Base-by-base conservation (phyloP, 129 eudicot genomes). In the Lactuca sativa region DNA sequence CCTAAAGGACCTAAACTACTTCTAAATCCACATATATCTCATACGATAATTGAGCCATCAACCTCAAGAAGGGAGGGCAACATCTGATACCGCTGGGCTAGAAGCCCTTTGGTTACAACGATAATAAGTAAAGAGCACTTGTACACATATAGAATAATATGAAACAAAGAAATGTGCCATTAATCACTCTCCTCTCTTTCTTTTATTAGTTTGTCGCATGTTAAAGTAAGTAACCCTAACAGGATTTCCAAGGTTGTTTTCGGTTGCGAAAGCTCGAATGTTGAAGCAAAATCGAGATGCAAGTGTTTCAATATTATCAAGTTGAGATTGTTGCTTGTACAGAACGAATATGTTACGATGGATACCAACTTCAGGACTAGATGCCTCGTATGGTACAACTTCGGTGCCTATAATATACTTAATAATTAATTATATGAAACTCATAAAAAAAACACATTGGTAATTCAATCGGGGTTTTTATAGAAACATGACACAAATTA, bases 171-270 rank as follows among this genome's bases (percentile, higher is more conserved):
- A 7, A 7, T 40, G 44, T 7, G 44, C 9, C 44, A 7, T 40
- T 32, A 13, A 6, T 59, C 65, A 59, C 14, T 9, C 72, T 52
- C 38, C n/a, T n/a, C 2, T 31, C 72, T 49, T 51, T 59, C 61
- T 61, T 36, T 61, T 67, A 25, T 51, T 67, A 15, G 21, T 15
- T 11, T 32, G 14, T 37, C 48, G 61, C 37, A 59, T 15, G 16
- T 52, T 67, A 10, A 31, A 67, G 61, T 52, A 67, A 10, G 47
- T 41, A 14, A 67, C 1, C 10, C 30, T 38, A 8, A 67, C 72
- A 40, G 49, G 72, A 6, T 67, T 9, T 33, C 61, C 72, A 18
- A 67, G 72, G 72, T 67, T 67, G 41, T 67, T 58, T 49, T 52
- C 37, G 33, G 21, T 16, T 33, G 72, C 61, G 9, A 67, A 67